Base-by-base conservation (phyloP, 1,139 yeast genomes). In the Hansenula lynferdii region DNA sequence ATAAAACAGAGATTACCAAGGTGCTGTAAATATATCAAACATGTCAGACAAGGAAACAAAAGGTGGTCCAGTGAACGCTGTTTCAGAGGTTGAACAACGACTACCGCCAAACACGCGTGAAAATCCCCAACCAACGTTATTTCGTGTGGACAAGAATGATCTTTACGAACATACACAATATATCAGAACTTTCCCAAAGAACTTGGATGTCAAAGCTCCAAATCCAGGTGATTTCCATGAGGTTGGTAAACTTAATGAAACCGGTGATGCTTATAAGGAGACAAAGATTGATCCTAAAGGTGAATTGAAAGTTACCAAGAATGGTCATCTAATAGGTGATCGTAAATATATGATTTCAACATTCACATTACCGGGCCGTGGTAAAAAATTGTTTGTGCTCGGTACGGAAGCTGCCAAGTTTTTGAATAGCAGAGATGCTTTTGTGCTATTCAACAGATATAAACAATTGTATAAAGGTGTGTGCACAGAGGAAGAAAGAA, bases 361-460 rank as follows among this genome's bases (percentile, higher is more conserved):
- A 0, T 81, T 81, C 56, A 75, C 77, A 8, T 62, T 81, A 22
- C 75, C 83, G 32, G 64, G 64, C 0, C 59, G 64, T 22, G 73
- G 73, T 8, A 57, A 58, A 67, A 79, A 72, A 51, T 64, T 77
- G 40, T 81, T 67, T 55, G 77, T 76, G 74, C 65, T 81, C 44
- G 82, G 85, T 2, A 78, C 85, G 0, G 87, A 80, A 50, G 82
- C 82, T 17, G 85, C 87, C 3, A 70, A 81, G 49, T 68, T 75
- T 42, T 75, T 80, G 28, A 77, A 79, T 28, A 75, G 75, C 54
- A 64, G 86, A 41, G 87, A 81, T 56, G 77, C 85, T 1, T 80
- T 80, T 50, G 63, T 80, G 23, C 60, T 81, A 43, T 77, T 80
- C 63, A 72, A 77, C 54, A 80, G 81, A 28, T 80, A 77, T 56